phyloP scores from a whole-genome alignment of 371 early-diverging fungal species.

The Lichtheimia hyalospora region DNA sequence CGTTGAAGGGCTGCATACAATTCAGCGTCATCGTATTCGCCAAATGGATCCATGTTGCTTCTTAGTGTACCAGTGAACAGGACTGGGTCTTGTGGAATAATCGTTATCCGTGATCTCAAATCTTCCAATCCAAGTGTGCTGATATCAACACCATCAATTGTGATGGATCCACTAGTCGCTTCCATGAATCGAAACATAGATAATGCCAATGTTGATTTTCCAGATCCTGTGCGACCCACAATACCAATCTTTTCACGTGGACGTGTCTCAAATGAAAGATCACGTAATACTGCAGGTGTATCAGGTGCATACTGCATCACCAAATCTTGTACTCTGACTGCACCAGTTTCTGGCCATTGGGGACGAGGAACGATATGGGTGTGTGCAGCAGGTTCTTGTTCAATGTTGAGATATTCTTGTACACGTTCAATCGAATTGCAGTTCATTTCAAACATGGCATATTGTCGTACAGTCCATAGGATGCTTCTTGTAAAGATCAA shows the following conservation, averaged over 20 bases:
- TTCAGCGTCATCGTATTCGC: constrained; percentile 62
- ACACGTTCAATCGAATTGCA: constrained; percentile 78
- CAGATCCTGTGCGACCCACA: constrained; percentile 49
- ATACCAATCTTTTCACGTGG: constrained; percentile 64
- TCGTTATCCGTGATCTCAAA: constrained; percentile 61
- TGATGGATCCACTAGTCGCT: constrained; percentile 54
- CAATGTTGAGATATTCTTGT: constrained; percentile 68
- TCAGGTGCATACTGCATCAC: constrained; percentile 70
- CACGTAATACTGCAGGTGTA: constrained; percentile 64
- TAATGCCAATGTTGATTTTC: constrained; percentile 64
- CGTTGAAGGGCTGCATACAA: constrained; percentile 76
- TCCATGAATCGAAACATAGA: constrained; percentile 79
- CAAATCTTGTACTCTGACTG: constrained; percentile 63
- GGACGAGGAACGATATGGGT: constrained; percentile 43
- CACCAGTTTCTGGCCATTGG: constrained; percentile 79
- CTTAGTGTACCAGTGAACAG: constrained; percentile 78
- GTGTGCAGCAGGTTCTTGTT: constrained; percentile 66
- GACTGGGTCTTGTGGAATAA: constrained; percentile 78
- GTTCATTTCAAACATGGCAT: constrained; percentile 83
- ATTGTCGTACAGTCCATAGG: constrained; percentile 78
- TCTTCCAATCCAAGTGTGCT: constrained; percentile 61
- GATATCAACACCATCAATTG: constrained; percentile 77
- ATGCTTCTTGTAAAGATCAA: constrained; percentile 67
- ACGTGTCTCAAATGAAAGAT: constrained; percentile 59
- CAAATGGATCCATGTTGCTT: constrained; percentile 78